phyloP scores from a whole-genome alignment of 2,329 filamentous ascomycete species.

The Diaporthe sp. region DNA sequence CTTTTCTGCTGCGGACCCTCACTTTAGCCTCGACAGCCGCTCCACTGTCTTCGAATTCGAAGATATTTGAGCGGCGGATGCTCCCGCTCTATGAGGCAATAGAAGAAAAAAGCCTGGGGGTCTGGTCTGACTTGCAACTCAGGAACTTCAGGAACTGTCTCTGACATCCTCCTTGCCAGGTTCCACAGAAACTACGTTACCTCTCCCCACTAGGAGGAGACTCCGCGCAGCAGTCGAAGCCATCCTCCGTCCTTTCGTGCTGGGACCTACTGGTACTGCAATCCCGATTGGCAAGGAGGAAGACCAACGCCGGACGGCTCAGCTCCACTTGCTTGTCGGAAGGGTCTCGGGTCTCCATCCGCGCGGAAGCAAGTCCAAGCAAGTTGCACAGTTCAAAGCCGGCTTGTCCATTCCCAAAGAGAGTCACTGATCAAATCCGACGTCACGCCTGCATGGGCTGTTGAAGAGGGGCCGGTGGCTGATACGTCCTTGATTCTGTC shows the following conservation, averaged over 20 bases:
- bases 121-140: slow-evolving; percentile 4
- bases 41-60: slow-evolving; percentile 16
- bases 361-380: neutral
- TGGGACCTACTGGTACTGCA: slow-evolving; percentile 1
- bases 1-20: slow-evolving; percentile 1
- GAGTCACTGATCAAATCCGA: slow-evolving; percentile 21
- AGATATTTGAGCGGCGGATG: neutral
- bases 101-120: neutral
- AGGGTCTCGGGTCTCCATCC: neutral
- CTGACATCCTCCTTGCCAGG: slow-evolving; percentile 36
- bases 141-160: neutral
- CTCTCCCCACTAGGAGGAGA: slow-evolving; percentile 5
- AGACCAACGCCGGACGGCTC: slow-evolving; percentile 14
- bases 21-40: neutral
- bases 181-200: slow-evolving; percentile 32
- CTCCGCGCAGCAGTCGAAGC: neutral
- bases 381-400: slow-evolving; percentile 3
- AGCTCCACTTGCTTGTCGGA: slow-evolving; percentile 27
- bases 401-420: neutral
- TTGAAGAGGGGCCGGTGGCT: slow-evolving; percentile 17
- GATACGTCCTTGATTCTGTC: slow-evolving; percentile 26
- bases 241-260: neutral
- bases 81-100: slow-evolving; percentile 13
- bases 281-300: slow-evolving; percentile 22
- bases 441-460: slow-evolving; percentile 37